Evolutionary conservation across 2,329 filamentous ascomycete genomes (phyloP), one percentile per base, ranked within the genome.

Genomic region (Fonsecaea nubica): DNA sequence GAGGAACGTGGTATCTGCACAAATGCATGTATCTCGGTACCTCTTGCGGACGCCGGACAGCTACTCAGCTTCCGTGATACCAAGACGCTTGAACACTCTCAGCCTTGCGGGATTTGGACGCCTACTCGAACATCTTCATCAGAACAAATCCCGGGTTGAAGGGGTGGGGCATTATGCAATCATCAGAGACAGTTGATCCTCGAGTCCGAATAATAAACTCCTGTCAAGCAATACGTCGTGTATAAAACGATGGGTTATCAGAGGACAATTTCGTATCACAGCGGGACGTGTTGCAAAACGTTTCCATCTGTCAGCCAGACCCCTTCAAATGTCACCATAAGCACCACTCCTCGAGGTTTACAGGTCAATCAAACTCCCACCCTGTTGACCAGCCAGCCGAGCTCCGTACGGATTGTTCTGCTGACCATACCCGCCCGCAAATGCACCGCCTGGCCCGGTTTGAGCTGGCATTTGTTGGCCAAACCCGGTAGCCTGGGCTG

Each of bases 401-500:
- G 70, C 74, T 65, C 84, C 86, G 77, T 87, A 89, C 0, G 86
- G 86, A 74, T 88, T 88, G 72, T 73, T 77, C 72, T 79, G 72
- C 76, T 84, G 74, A 66, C 76, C 72, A 78, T 82, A 74, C 5
- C 74, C 75, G 8, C 79, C 75, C 13, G 80, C 81, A 72, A 80
- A 83, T n/a, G 75, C 78, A 59, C 76, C 77, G 78, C 78, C 82
- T 25, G 83, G 83, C 3, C 84, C 84, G 13, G 84, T 85, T 72
- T 84, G 82, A 21, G 82, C 80, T 9, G 83, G 83, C 74, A 79
- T 75, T 74, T 81, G 73, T 52, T 78, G 75, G 13, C 80, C 81
- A 72, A 80, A 72, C 2, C 92, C 92, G 0, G 92, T 96, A 74
- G 90, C 95, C 76, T 96, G 92, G 68, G 89, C 88, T 67, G 89